Evolutionary conservation across 352 stramenopile genomes (phyloP).

Genomic region (Aphanomyces invadans): DNA sequence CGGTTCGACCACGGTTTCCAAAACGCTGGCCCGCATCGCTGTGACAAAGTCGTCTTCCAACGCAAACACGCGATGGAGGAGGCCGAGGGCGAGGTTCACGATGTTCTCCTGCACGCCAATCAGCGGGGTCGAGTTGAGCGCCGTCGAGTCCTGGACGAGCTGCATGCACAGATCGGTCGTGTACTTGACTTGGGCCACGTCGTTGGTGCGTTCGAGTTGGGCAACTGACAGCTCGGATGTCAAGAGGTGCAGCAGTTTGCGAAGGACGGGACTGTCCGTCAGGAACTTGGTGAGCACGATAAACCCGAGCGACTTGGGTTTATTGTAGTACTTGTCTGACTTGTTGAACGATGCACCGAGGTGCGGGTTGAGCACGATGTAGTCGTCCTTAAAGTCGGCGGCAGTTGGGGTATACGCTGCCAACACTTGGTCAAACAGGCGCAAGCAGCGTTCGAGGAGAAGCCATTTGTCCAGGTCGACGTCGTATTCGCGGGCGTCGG

Average conservation of each 20-base stretch:
- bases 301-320: constrained; percentile 13
- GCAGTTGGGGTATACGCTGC: background rate
- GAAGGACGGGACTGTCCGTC: constrained; percentile 2
- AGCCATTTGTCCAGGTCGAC: constrained; percentile 78
- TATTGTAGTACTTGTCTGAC: constrained; percentile 1
- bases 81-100: constrained; percentile 69
- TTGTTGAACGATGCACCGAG: constrained; percentile 3
- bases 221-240: constrained; percentile 4
- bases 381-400: constrained; percentile 13
- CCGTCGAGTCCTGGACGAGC: constrained; percentile 2
- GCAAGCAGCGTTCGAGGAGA: constrained; percentile 55
- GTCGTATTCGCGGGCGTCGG: constrained; percentile 76
- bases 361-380: constrained; percentile 1
- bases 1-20: constrained; percentile 61
- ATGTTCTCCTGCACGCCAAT: constrained; percentile 44
- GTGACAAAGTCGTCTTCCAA: constrained; percentile 64
- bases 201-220: constrained; percentile 1
- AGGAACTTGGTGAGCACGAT: constrained; percentile 7
- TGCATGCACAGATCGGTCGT: constrained; percentile 15
- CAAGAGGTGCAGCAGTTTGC: background rate
- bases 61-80: constrained; percentile 64
- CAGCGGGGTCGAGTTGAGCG: constrained; percentile 5
- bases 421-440: constrained; percentile 41
- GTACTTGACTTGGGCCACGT: constrained; percentile 3
- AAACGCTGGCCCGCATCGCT: constrained; percentile 40